Percentiles rank a stretch among this genome's conserved stretches.
Conservation (phyloP, 768 basidiomycete species). For the Pleurotus pulmonarius region DNA sequence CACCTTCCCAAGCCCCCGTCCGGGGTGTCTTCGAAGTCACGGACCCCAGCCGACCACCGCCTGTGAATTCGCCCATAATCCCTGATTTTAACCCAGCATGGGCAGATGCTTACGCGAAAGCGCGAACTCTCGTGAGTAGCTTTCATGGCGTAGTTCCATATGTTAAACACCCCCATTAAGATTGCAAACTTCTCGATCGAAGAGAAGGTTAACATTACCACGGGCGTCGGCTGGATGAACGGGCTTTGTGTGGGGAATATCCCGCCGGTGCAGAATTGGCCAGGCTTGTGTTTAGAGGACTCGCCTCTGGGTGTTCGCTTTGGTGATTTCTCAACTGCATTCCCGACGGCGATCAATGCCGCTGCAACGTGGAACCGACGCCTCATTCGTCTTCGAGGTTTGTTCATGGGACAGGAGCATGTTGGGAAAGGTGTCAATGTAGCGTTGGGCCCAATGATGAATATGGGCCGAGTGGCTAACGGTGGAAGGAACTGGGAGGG, state of each 20-base stretch:
- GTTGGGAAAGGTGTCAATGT: slow-evolving; percentile 81
- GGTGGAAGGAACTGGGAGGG: slow-evolving; percentile 95
- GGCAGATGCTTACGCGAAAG: slow-evolving; percentile 56
- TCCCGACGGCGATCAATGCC: slow-evolving; percentile 81
- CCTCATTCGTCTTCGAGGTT: slow-evolving; percentile 72
- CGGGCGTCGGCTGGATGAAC: slow-evolving; percentile 62
- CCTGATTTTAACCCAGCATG: slow-evolving; percentile 54
- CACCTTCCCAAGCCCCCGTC: slow-evolving; percentile 51
- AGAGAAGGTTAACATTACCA: slow-evolving; percentile 62
- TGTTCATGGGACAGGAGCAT: slow-evolving; percentile 81
- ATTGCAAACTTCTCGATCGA: slow-evolving; percentile 49
- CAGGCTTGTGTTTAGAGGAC: slow-evolving; percentile 74
- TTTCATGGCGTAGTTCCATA: not conserved
- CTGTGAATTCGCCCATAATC: slow-evolving; percentile 37
- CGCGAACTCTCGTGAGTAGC: slow-evolving; percentile 44
- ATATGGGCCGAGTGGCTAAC: slow-evolving; percentile 65
- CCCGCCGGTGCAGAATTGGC: slow-evolving; percentile 34
- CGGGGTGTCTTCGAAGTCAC: slow-evolving; percentile 50
- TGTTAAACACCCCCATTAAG: slow-evolving; percentile 18
- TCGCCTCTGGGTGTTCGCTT: slow-evolving; percentile 77
- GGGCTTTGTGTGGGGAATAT: slow-evolving; percentile 64
- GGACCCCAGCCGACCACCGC: slow-evolving; percentile 55
- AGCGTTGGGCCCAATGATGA: slow-evolving; percentile 82
- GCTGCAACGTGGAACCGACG: slow-evolving; percentile 83
- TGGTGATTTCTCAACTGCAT: slow-evolving; percentile 69